Evolutionary conservation across 768 basidiomycete genomes (phyloP), one percentile per base, ranked within the genome.

Genomic region (Grammothele lineata): DNA sequence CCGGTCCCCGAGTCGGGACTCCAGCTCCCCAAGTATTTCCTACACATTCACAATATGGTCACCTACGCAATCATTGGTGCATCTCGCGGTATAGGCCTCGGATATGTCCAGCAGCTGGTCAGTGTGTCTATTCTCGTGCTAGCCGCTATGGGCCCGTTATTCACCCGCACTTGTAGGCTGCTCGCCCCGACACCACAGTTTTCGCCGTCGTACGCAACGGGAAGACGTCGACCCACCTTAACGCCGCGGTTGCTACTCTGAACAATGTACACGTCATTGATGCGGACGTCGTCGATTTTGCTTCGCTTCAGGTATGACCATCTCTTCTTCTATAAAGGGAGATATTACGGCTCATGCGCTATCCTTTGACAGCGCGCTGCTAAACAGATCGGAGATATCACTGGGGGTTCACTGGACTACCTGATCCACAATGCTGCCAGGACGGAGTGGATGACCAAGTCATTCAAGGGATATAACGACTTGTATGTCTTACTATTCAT

Each of bases 201-300:
- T 53, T 60, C 32, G 58, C 54, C 3, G 9, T 56, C 24, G 51
- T 58, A 11, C 56, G 61, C 11, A 55, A 53, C 47, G 40, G 32
- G 18, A 30, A 14, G 15, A 47, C 10, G 1, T 37, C 61, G 0
- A 30, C 34, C 4, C 37, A 54, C 15, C 42, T 59, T 1, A 10
- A 25, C 9, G 14, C 1, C 9, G 37, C 58, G 12, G 30, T 23
- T 12, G 11, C 21, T 17, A 38, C 42, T 9, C 18, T 35, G 5
- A n/a, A 26, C 6, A 67, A 70, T 40, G 47, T 75, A 4, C 60
- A 64, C 38, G 42, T 69, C 10, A 15, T 73, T 17, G 49, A 66
- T 45, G 65, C 63, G 5, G 70, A 75, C 48, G 59, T 74, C 27
- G 65, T 61, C 3, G 58, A 69, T 40, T 45, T 36, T 24, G 33